These are phyloP conservation scores for Phlebiopsis flavidoalba DNA, from an alignment of 768 basidiomycete genomes.

Conservation along the genomic window DNA sequence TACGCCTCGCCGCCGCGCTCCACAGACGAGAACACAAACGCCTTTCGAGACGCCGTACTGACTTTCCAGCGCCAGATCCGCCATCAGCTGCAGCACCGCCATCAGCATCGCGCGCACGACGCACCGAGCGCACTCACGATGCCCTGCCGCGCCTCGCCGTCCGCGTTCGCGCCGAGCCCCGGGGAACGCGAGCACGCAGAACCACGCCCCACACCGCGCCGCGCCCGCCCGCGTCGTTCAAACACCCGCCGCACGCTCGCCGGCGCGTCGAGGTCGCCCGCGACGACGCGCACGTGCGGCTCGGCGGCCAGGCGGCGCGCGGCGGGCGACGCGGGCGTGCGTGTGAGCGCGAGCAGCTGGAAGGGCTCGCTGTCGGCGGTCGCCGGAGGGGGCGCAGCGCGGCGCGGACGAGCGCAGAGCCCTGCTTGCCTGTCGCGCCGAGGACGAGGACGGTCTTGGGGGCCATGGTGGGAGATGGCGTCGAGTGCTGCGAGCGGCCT, in stretches of 20 bases:
- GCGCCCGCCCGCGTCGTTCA: conserved; percentile 23
- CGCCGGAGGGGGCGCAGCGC: neutral
- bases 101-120: neutral
- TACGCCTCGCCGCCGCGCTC: conserved; percentile 33
- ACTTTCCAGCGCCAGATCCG: conserved; percentile 34
- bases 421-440: conserved; percentile 7
- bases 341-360: conserved; percentile 33
- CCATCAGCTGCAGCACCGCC: conserved; percentile 15
- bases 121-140: conserved; percentile 24
- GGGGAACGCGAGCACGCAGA: conserved; percentile 34
- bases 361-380: conserved; percentile 11
- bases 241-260: conserved; percentile 29
- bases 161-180: conserved; percentile 35
- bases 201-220: neutral
- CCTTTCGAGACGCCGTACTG: conserved; percentile 28
- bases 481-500: neutral
- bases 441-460: conserved; percentile 2
- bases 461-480: neutral
- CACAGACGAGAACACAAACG: conserved; percentile 32
- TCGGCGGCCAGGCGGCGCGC: conserved; percentile 22
- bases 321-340: conserved; percentile 24
- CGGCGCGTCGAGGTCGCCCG: conserved; percentile 30
- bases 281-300: conserved; percentile 26
- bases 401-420: neutral
- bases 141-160: conserved; percentile 35